Conservation (phyloP, 495 filamentous ascomycete species). For the Chaetomidium leptoderma region DNA sequence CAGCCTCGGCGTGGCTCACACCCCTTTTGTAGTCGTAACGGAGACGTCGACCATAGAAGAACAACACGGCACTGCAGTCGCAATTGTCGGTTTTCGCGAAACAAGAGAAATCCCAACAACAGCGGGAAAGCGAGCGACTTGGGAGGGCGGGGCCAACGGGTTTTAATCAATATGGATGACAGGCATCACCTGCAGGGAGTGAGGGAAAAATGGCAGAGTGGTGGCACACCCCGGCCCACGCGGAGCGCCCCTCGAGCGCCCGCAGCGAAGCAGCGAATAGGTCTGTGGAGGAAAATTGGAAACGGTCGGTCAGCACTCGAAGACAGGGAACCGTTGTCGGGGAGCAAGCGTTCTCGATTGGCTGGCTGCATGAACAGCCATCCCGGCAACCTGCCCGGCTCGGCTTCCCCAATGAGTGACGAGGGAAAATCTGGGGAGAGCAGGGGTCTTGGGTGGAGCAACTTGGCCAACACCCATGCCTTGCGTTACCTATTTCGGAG, state of each 20-base stretch:
- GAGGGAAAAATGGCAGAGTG: constrained; percentile 19
- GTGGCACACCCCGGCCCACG: constrained; percentile 4
- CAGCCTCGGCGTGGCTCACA: constrained; percentile 8
- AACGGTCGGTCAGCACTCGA: constrained; percentile 21
- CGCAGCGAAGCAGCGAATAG: constrained; percentile 14
- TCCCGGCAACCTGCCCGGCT: constrained; percentile 1
- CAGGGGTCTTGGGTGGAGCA: constrained; percentile 11
- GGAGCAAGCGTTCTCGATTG: constrained; percentile 17
- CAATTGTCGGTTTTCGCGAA: background rate
- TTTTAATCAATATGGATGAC: constrained; percentile 17
- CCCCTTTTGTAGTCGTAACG: constrained; percentile 2
- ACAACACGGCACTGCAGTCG: background rate
- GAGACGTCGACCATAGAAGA: constrained; percentile 16
- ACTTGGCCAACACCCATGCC: too few species aligned
- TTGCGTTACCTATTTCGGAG: too few species aligned
- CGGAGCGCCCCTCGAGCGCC: too few species aligned
- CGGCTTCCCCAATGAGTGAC: constrained; percentile 8
- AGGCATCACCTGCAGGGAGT: constrained; percentile 13
- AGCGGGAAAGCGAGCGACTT: constrained; percentile 16
- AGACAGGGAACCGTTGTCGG: constrained; percentile 8
- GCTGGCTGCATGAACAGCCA: background rate
- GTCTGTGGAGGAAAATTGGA: constrained; percentile 26
- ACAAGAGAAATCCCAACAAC: constrained; percentile 1
- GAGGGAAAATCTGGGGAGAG: constrained; percentile 28
- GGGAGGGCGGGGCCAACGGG: constrained; percentile 24